phyloP scores from a whole-genome alignment of 2,329 filamentous ascomycete genomes.

The Pseudocercospora musae region DNA sequence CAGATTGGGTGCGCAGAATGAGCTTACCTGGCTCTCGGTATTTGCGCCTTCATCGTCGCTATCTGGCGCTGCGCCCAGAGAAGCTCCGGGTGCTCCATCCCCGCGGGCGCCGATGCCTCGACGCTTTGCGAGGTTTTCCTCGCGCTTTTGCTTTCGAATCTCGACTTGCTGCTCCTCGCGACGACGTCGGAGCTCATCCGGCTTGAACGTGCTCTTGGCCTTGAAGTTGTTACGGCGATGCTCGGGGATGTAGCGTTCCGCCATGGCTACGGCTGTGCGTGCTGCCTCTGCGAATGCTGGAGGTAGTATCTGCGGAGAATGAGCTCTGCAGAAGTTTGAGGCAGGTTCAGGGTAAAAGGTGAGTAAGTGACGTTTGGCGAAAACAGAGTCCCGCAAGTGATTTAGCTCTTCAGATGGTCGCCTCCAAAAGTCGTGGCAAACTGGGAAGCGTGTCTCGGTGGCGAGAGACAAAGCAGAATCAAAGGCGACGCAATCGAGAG shows the following conservation, averaged over 20 bases:
- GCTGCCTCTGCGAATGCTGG: neutral
- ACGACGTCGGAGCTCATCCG: constrained; percentile 94
- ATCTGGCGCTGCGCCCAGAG: constrained; percentile 83
- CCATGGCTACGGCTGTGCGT: constrained; percentile 61
- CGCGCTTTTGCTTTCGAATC: constrained; percentile 96
- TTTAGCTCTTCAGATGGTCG: neutral
- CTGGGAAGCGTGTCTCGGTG: neutral
- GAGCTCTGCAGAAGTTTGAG: neutral
- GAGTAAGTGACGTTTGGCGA: constrained; percentile 9
- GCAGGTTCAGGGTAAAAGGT: constrained; percentile 1
- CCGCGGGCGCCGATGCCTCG: constrained; percentile 79
- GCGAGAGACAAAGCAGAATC: neutral
- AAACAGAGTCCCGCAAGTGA: constrained; percentile 8
- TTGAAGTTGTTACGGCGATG: constrained; percentile 99
- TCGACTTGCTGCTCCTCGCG: constrained; percentile 99
- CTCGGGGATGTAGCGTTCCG: constrained; percentile 98
- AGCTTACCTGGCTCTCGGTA: constrained; percentile 89
- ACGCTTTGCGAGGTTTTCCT: constrained; percentile 98
- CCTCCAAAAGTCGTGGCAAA: neutral
- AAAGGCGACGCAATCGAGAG: neutral
- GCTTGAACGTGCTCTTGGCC: constrained; percentile 98
- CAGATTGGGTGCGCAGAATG: neutral
- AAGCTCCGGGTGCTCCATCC: constrained; percentile 71
- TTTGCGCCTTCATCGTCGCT: constrained; percentile 96
- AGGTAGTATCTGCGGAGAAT: constrained; percentile 1